These are phyloP conservation scores for Zea mays DNA, from an alignment of 176 grass and related monocot genomes.

Conservation along the genomic window Zm-B73-REFERENCE-NAM-5.0 NC_050097.1:7088501-7089000, in stretches of 20 bases:
- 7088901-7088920: constrained; percentile 93
- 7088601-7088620: constrained; percentile 98
- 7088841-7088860: constrained; percentile 97
- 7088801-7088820: constrained; percentile 99
- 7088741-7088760: constrained; percentile 95
- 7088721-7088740: constrained; percentile 89
- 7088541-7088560: constrained; percentile 91
- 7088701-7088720: constrained; percentile 81
- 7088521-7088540: constrained; percentile 83
- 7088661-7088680: constrained; percentile 88
- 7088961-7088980: constrained; percentile 97
- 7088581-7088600: constrained; percentile 99
- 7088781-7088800: constrained; percentile 95
- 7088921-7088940: constrained; percentile 99
- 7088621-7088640: constrained; percentile 99
- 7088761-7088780: constrained; percentile 96
- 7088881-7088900: constrained; percentile 94
- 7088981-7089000: constrained; percentile 84
- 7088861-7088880: constrained; percentile 99
- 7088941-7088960: constrained; percentile 99
- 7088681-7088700: constrained; percentile 97
- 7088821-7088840: constrained; percentile 83
- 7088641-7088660: constrained; percentile 69
- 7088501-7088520: constrained; percentile 57
- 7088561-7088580: constrained; percentile 94